These are phyloP conservation scores for Tetraselmis chui DNA, from an alignment of 139 green algal species.

Conservation along the genomic window DNA sequence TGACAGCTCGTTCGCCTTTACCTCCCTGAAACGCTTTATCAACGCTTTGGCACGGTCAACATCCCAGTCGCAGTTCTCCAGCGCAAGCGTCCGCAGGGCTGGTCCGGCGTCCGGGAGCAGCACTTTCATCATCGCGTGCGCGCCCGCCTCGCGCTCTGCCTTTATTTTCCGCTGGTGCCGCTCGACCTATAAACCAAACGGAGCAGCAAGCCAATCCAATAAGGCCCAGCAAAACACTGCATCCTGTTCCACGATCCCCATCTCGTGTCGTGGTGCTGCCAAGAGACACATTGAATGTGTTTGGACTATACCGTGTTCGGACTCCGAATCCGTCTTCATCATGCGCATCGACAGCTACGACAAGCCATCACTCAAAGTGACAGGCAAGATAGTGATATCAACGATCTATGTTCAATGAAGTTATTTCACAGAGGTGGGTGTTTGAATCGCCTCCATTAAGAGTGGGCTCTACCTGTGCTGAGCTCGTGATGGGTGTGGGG, in stretches of 20 bases:
- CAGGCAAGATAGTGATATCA: not conserved
- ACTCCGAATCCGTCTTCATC: no score
- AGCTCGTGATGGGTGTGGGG: not conserved
- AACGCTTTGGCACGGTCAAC: conserved; percentile 47
- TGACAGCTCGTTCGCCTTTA: conserved; percentile 32
- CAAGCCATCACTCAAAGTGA: not conserved
- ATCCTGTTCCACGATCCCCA: no score
- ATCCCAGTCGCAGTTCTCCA: conserved; percentile 61
- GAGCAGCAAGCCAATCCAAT: no score
- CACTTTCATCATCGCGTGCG: conserved; percentile 46
- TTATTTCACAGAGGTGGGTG: not conserved
- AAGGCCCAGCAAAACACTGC: no score
- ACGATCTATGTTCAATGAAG: not conserved
- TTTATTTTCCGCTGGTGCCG: conserved; percentile 65
- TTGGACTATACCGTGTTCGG: no score
- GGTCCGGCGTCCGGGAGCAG: conserved; percentile 61
- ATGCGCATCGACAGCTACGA: no score
- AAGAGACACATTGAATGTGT: no score
- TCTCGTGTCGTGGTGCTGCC: no score
- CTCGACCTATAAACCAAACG: no score
- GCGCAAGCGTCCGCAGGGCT: conserved; percentile 42
- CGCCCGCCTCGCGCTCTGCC: conserved; percentile 57
- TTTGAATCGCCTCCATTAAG: no score
- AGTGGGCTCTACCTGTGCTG: no score
- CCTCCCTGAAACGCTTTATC: conserved; percentile 43